phyloP scores from a whole-genome alignment of 331 rosid species.

The Stylosanthes scabra region DNA sequence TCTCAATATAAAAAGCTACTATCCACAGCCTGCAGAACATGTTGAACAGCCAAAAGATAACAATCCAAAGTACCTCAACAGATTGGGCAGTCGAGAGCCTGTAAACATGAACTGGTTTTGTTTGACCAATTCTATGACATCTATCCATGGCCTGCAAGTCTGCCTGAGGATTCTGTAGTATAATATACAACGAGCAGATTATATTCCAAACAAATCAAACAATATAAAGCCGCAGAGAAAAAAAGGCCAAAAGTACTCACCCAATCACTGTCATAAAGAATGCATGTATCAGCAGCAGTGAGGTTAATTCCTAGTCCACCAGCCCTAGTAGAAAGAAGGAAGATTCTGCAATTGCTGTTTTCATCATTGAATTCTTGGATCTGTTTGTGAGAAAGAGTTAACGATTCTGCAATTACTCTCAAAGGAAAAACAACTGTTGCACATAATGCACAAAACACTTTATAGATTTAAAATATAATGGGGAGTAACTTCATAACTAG shows the following conservation, averaged over 20 bases:
- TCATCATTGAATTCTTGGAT: conserved; percentile 75
- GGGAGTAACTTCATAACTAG: too few species aligned
- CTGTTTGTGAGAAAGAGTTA: conserved; percentile 50
- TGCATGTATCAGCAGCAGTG: conserved; percentile 97
- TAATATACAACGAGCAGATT: conserved; percentile 24
- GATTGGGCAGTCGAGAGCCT: conserved; percentile 98
- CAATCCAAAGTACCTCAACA: conserved; percentile 68
- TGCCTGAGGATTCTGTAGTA: conserved; percentile 90
- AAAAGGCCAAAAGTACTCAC: conserved; percentile 76
- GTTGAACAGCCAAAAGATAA: conserved; percentile 12
- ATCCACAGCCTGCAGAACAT: not conserved
- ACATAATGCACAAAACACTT: too few species aligned
- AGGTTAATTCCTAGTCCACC: conserved; percentile 99
- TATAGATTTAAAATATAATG: too few species aligned
- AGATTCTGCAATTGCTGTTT: conserved; percentile 68
- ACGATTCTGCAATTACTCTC: conserved; percentile 15
- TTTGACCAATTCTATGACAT: conserved; percentile 96
- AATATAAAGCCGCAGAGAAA: conserved; percentile 1
- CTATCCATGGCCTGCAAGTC: conserved; percentile 99
- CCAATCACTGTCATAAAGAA: conserved; percentile 99
- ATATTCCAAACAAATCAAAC: conserved; percentile 15
- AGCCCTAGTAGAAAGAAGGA: conserved; percentile 94
- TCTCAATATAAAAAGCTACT: conserved; percentile 8
- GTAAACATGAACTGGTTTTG: conserved; percentile 97
- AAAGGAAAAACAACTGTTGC: not conserved